Evolutionary conservation across 2,329 filamentous ascomycete species (phyloP).

Genomic region (Fusarium sp.): DNA sequence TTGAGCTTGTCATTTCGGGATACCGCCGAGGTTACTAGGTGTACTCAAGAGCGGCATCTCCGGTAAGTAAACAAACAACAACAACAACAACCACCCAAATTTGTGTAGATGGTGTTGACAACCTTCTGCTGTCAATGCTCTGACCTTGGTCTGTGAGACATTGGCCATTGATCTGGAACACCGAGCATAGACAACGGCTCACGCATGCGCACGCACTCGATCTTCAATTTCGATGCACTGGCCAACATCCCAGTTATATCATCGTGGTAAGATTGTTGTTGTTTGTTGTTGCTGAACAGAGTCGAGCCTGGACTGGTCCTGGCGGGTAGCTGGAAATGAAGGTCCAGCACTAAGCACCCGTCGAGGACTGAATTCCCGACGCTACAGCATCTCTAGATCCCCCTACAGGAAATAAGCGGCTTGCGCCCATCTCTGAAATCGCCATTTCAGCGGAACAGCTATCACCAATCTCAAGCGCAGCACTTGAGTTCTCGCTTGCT

Average conservation of each 20-base stretch:
- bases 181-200: conserved; percentile 40
- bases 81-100: conserved; percentile 26
- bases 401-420: conserved; percentile 43
- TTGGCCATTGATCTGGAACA: conserved; percentile 32
- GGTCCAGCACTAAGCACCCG: conserved; percentile 38
- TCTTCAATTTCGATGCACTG: conserved; percentile 32
- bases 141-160: conserved; percentile 44
- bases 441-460: conserved; percentile 41
- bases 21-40: conserved; percentile 14
- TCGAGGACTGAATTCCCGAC: conserved; percentile 37
- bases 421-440: conserved; percentile 39
- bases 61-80: conserved; percentile 49
- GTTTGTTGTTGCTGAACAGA: conserved; percentile 27
- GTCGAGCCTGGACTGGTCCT: conserved; percentile 42
- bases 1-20: conserved; percentile 13
- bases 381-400: conserved; percentile 28
- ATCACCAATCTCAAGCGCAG: conserved; percentile 52
- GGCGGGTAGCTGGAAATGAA: conserved; percentile 44
- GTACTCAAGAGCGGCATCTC: conserved; percentile 30
- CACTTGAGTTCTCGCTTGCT: conserved; percentile 45
- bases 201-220: conserved; percentile 36
- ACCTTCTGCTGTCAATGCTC: conserved; percentile 31
- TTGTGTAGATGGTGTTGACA: conserved; percentile 21
- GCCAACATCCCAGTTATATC: conserved; percentile 25
- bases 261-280: conserved; percentile 20